These are phyloP conservation scores for Flammula alnicola DNA, from an alignment of 1,284 basidiomycete genomes.

Conservation along the genomic window DNA sequence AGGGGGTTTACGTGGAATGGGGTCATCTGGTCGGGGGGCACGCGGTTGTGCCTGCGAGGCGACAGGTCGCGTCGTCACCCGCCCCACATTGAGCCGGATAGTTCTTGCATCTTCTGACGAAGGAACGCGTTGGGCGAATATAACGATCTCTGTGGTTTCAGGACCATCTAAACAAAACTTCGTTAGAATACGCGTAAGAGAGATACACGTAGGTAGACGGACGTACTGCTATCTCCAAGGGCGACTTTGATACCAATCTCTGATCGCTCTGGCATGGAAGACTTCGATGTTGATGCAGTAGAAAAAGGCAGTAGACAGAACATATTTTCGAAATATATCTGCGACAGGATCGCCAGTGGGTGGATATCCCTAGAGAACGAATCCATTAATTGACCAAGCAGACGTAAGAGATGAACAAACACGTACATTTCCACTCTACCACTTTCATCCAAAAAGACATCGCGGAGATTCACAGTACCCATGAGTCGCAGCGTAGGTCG, in stretches of 20 bases:
- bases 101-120: constrained; percentile 29
- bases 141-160: constrained; percentile 68
- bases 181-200: too few relatives aligned
- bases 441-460: constrained; percentile 63
- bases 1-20: constrained; percentile 71
- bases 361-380: constrained; percentile 63
- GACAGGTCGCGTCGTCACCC: constrained; percentile 51
- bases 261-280: constrained; percentile 22
- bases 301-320: constrained; percentile 59
- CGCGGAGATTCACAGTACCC: constrained; percentile 54
- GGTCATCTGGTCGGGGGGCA: constrained; percentile 74
- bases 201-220: background rate
- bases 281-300: constrained; percentile 30
- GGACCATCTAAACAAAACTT: constrained; percentile 59
- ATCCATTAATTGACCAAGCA: background rate
- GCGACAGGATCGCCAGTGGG: constrained; percentile 62
- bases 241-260: constrained; percentile 66
- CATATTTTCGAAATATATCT: constrained; percentile 70
- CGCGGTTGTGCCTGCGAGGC: constrained; percentile 42
- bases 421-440: constrained; percentile 68
- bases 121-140: constrained; percentile 57
- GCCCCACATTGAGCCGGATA: constrained; percentile 60
- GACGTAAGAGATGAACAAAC: background rate
- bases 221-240: constrained; percentile 68
- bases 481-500: constrained; percentile 64